Evolutionary conservation across 2,329 filamentous ascomycete species (phyloP).

Genomic region (Ascochyta koolunga): DNA sequence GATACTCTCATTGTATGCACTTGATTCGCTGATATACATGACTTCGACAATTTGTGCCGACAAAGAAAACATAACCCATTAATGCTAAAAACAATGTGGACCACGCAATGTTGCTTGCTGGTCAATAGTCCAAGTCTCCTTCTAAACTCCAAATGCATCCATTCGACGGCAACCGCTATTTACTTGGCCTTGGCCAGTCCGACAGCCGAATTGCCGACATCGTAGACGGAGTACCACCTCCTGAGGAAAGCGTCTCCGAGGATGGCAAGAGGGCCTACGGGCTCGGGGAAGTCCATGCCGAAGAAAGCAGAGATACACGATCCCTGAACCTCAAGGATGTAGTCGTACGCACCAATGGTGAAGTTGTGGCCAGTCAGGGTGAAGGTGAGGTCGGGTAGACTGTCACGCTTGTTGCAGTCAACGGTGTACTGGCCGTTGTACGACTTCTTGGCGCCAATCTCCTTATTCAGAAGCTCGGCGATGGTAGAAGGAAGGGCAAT

Average conservation of each 20-base stretch:
- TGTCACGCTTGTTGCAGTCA: constrained; percentile 82
- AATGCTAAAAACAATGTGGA: constrained; percentile 25
- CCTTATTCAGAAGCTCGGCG: constrained; percentile 94
- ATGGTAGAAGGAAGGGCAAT: constrained; percentile 91
- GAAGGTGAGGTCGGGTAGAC: constrained; percentile 90
- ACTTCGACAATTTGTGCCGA: constrained; percentile 14
- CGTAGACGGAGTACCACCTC: constrained; percentile 94
- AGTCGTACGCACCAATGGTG: constrained; percentile 85
- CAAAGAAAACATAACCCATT: constrained; percentile 17
- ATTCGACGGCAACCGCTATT: constrained; percentile 6
- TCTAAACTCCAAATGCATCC: constrained; percentile 4
- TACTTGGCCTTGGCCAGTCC: constrained; percentile 86
- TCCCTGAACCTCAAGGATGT: constrained; percentile 93
- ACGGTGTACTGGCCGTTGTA: constrained; percentile 97
- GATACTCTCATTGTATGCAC: constrained; percentile 15
- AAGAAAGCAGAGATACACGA: constrained; percentile 98
- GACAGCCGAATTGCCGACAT: constrained; percentile 86
- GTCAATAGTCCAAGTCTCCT: background rate
- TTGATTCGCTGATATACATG: constrained; percentile 25
- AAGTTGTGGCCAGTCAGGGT: constrained; percentile 91
- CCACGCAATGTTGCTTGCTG: constrained; percentile 19
- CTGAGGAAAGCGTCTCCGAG: constrained; percentile 84
- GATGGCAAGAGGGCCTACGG: constrained; percentile 89
- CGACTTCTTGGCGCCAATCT: constrained; percentile 97
- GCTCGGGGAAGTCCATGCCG: constrained; percentile 85